phyloP scores from a whole-genome alignment of 2,329 filamentous ascomycete genomes.

The Epichloe uncinata region DNA sequence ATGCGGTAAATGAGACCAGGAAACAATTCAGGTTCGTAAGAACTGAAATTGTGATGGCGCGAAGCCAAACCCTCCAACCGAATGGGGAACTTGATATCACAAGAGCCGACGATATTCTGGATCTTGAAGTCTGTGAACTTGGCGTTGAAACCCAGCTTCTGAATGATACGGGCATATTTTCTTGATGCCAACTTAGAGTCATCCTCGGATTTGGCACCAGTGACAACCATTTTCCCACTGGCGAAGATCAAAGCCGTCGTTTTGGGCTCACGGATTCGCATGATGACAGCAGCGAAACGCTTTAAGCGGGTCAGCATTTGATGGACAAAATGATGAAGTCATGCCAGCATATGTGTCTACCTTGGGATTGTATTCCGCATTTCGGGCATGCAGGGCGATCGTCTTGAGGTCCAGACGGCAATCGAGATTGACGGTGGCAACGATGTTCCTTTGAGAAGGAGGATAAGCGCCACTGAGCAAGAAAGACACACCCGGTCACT shows the following conservation, averaged over 20 bases:
- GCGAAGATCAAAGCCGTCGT: slow-evolving; percentile 97
- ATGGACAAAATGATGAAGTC: slow-evolving; percentile 6
- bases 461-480: slow-evolving; percentile 40
- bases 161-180: slow-evolving; percentile 98
- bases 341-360: slow-evolving; percentile 35
- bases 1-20: slow-evolving; percentile 99
- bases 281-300: slow-evolving; percentile 98
- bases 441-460: slow-evolving; percentile 69
- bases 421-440: slow-evolving; percentile 95
- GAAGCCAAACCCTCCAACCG: slow-evolving; percentile 89
- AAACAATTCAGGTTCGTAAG: slow-evolving; percentile 96
- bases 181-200: slow-evolving; percentile 92
- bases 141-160: slow-evolving; percentile 98
- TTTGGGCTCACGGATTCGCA: slow-evolving; percentile 98
- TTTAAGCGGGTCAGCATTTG: slow-evolving; percentile 23
- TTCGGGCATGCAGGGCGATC: slow-evolving; percentile 93
- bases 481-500: slow-evolving; percentile 13
- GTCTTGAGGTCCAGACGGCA: slow-evolving; percentile 97
- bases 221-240: slow-evolving; percentile 98
- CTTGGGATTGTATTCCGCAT: slow-evolving; percentile 98
- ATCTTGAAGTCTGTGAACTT: slow-evolving; percentile 99
- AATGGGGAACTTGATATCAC: slow-evolving; percentile 99
- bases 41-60: slow-evolving; percentile 98
- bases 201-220: slow-evolving; percentile 93
- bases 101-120: slow-evolving; percentile 97